Base-by-base conservation (phyloP, 2,329 filamentous ascomycete species). In the Annulohypoxylon truncatum region DNA sequence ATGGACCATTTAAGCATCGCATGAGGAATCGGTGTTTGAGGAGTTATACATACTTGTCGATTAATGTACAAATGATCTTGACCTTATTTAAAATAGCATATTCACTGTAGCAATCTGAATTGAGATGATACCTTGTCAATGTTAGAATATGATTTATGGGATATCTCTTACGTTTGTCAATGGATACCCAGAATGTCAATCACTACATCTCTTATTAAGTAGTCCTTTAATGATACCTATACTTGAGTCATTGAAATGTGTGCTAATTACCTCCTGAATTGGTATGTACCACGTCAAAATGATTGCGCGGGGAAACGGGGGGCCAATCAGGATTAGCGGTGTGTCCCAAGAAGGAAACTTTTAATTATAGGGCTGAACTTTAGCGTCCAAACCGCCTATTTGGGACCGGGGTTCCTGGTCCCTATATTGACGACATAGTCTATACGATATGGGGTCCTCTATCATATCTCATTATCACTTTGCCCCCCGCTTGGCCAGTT, bases 51-150 rank as follows among this genome's bases (percentile, higher is more conserved):
- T 64, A 56, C 47, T 33, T 40, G 48, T 52, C 59, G 26, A 20
- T 50, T 56, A 33, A 50, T 68, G 44, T 62, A 56, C n/a, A 24
- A 28, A 57, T 38, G 50, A n/a, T 31, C 6, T 31, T 24, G 12
- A n/a, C 42, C 28, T 31, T 40, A 42, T 6, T 1, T 40, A n/a
- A 53, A 61, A 74, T 88, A 2, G 82, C 85, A 38, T n/a, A 47
- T 38, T 24, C 13, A 13, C 28, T 22, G 4, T 9, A 20, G 15
- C 40, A 2, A 26, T 18, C 13, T n/a, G 1, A 13, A 31, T n/a
- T 31, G 35, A 10, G 5, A 20, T 20, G 0, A 26, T 40, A 24
- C 24, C 38, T 42, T 26, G 6, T 29, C 12, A 9, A n/a, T 35
- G 35, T 13, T 15, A 22, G 18, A 12, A 42, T 35, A 35, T 18